Percentiles rank a stretch among this genome's conserved stretches.
Conservation (phyloP, 371 early-diverging fungal species). For the Blakeslea trispora region DNA sequence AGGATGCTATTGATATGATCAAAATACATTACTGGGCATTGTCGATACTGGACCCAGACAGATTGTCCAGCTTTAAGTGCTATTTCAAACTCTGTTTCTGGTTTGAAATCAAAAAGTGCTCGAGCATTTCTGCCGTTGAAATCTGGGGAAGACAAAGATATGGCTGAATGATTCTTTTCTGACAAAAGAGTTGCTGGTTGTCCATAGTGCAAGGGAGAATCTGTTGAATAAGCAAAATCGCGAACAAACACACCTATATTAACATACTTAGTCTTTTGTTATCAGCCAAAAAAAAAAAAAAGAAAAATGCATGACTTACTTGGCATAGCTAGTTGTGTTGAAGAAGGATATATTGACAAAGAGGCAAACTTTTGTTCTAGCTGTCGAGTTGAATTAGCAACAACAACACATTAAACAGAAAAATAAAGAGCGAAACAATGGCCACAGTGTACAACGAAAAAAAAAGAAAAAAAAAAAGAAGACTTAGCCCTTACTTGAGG, state of each 20-base stretch:
- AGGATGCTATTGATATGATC: background rate
- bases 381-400: background rate
- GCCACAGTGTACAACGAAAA: background rate
- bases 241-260: conserved; percentile 49
- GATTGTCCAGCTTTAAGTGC: conserved; percentile 64
- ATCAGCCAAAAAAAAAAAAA: background rate
- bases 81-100: conserved; percentile 70
- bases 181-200: conserved; percentile 1
- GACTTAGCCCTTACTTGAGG: background rate
- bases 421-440: no score
- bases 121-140: conserved; percentile 53
- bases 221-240: conserved; percentile 69
- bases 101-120: conserved; percentile 77
- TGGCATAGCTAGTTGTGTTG: background rate
- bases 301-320: background rate
- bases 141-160: conserved; percentile 36
- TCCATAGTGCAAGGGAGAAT: conserved; percentile 65
- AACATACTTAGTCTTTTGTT: no score
- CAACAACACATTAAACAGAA: no score
- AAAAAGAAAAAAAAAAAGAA: background rate
- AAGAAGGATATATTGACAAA: background rate
- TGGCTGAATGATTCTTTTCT: conserved; percentile 12
- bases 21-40: conserved; percentile 47
- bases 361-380: background rate
- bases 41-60: conserved; percentile 65